Conservation (phyloP, 257 asterid species). For the Solanum bukasovii region DNA sequence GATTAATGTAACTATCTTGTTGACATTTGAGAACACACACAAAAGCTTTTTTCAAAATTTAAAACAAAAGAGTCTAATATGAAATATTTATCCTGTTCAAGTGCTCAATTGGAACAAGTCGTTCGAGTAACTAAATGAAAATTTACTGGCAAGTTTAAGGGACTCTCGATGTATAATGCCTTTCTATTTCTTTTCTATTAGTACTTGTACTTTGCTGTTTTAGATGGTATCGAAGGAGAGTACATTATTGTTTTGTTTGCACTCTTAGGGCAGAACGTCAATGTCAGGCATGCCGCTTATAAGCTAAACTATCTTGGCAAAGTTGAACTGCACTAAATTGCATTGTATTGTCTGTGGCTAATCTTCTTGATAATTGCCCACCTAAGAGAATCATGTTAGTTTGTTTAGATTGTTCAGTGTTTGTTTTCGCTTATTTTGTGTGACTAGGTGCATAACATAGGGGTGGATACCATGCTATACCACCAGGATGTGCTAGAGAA, state of each 20-base stretch:
- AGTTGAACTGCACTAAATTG: background rate
- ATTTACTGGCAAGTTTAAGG: background rate
- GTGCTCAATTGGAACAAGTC: background rate
- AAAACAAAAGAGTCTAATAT: background rate
- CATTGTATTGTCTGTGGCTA: background rate
- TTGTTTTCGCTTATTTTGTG: background rate
- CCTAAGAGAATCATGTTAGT: background rate
- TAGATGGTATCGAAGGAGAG: background rate
- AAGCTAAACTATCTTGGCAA: background rate
- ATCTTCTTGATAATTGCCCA: background rate
- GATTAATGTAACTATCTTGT: background rate
- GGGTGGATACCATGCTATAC: background rate
- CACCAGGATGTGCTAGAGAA: background rate
- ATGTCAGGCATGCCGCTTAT: accelerated
- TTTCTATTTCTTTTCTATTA: background rate
- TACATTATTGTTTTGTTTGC: background rate
- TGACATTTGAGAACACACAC: background rate
- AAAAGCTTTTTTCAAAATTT: too few relatives aligned
- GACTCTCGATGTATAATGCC: background rate
- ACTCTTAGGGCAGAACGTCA: background rate
- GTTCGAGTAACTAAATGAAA: background rate
- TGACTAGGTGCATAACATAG: background rate
- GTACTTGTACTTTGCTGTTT: background rate
- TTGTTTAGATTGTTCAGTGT: background rate
- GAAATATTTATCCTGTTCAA: background rate